Evolutionary conservation across 768 basidiomycete genomes (phyloP).

Genomic region (Hygrophorus pudorinus): DNA sequence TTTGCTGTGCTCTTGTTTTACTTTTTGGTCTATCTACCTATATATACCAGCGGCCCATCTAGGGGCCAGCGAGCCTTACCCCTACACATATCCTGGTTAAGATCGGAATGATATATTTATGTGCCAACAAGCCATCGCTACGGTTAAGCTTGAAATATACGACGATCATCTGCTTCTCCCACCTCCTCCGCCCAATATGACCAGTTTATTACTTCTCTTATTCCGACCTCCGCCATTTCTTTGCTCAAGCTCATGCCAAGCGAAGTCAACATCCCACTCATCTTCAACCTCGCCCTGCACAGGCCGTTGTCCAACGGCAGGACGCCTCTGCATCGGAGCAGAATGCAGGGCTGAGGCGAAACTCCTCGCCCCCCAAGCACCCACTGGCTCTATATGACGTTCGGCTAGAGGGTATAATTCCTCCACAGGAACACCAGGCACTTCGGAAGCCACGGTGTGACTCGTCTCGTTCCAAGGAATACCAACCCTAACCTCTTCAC

Average conservation of each 20-base stretch:
- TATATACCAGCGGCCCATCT: neutral
- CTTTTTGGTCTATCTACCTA: neutral
- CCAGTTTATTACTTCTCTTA: constrained; percentile 53
- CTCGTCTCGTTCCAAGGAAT: constrained; percentile 12
- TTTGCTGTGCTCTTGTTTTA: neutral
- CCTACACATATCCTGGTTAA: no score
- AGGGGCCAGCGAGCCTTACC: no score
- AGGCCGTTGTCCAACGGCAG: constrained; percentile 16
- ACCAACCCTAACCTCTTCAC: constrained; percentile 39
- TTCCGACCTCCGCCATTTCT: constrained; percentile 40
- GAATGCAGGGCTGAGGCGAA: constrained; percentile 75
- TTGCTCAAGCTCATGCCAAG: constrained; percentile 76
- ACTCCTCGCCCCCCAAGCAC: constrained; percentile 68
- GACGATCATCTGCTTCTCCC: constrained; percentile 37
- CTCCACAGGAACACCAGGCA: constrained; percentile 16
- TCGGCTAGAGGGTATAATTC: constrained; percentile 17
- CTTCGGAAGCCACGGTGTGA: constrained; percentile 3
- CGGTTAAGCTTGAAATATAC: no score
- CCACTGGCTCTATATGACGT: constrained; percentile 9
- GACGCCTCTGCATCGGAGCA: constrained; percentile 20
- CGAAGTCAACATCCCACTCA: constrained; percentile 70
- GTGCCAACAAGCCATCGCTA: no score
- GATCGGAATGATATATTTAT: no score
- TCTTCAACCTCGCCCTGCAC: constrained; percentile 31
- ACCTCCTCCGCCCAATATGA: constrained; percentile 60